These are phyloP conservation scores for Pterulicium gracile DNA, from an alignment of 1,284 basidiomycete genomes.

Conservation along the genomic window DNA sequence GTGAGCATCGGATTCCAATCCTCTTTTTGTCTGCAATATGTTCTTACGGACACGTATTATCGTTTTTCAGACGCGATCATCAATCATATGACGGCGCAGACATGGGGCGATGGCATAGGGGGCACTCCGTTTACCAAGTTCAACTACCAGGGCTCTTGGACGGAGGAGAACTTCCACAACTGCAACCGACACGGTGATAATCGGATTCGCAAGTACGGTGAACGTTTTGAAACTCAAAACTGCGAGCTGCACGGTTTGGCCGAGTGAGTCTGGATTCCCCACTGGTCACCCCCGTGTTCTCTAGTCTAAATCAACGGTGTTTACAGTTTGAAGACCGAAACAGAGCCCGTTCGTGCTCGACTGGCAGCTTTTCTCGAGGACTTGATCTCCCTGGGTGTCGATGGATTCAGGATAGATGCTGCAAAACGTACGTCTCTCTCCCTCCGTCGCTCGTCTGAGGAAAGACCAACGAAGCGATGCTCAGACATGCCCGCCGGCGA, in stretches of 20 bases:
- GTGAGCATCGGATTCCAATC: no score
- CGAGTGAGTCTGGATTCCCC: constrained; percentile 34
- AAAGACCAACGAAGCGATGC: not conserved
- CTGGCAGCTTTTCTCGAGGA: constrained; percentile 53
- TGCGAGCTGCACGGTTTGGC: constrained; percentile 49
- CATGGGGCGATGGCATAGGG: no score
- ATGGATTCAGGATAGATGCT: constrained; percentile 57
- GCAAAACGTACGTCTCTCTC: constrained; percentile 39
- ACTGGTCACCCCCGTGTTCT: not conserved
- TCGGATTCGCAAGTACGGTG: constrained; percentile 44
- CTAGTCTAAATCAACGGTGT: no score
- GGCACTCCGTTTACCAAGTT: no score
- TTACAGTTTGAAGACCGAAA: constrained; percentile 47
- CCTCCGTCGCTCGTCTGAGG: not conserved
- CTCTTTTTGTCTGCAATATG: no score
- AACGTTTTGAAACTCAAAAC: constrained; percentile 43
- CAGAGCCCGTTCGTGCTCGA: constrained; percentile 40
- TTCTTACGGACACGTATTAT: no score
- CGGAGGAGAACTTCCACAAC: constrained; percentile 48
- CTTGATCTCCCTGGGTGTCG: constrained; percentile 47
- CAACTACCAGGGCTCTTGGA: constrained; percentile 44
- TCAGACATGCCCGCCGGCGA: not conserved
- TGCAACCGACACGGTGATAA: constrained; percentile 44
- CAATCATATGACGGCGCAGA: constrained; percentile 52
- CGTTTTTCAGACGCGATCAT: no score